Evolutionary conservation across 192 early-diverging fungal species (phyloP), one percentile per base, ranked within the genome.

Genomic region (Coemansia sp.): DNA sequence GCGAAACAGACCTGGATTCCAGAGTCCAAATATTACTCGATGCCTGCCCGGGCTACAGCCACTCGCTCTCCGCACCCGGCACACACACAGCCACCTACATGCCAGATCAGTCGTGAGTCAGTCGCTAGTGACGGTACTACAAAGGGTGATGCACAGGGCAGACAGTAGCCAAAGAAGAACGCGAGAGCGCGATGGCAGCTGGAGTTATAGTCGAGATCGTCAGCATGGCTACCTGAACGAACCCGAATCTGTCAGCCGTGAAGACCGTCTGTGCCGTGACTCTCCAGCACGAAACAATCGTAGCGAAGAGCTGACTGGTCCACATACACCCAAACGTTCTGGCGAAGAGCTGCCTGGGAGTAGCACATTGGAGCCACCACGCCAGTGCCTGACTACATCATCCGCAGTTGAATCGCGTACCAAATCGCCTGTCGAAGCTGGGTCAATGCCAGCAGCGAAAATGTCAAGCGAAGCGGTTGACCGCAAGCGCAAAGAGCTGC

Each of bases 1-100:
- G 76, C 71, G 0, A 79, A 74, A 46, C 73, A 63, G 61, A 54
- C 4, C 28, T 74, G 71, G 76, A 67, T 79, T 36, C 20, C 68
- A n/a, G 76, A 79, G 42, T 51, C 67, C 4, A 59, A 62, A 37
- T 79, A 79, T 37, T 79, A 65, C 37, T 60, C 68, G 8, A 56
- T 50, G n/a, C 60, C 56, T 5, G 38, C 38, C 5, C 63, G 24
- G 44, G 36, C 34, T 37, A 9, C 51, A 17, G n/a, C 61, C 26
- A 25, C 21, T 8, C 49, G 61, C 15, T 10, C 61, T 23, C 0
- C 62, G 25, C 61, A 28, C 7, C 37, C 6, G 52, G 15, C 38
- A 12, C 40, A 64, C 38, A 34, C 63, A 3, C 61, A 40, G 25
- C 52, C 74, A 36, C 62, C 36, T 50, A 65, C 52, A 1, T 37